phyloP scores from a whole-genome alignment of 345 rosid genomes.

The Eucalyptus pauciflora region DNA sequence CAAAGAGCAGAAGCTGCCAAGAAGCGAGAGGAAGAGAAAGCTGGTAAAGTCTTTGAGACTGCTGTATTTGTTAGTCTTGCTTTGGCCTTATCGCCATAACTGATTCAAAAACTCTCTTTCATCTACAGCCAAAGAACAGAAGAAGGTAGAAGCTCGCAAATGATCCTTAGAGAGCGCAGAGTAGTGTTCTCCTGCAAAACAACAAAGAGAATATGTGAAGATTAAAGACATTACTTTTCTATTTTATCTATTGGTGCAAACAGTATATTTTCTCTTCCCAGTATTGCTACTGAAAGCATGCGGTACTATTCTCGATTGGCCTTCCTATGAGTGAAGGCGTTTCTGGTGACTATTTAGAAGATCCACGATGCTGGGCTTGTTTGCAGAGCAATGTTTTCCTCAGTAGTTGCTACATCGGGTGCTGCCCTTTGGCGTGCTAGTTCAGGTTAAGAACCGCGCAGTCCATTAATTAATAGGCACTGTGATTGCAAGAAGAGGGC shows the following conservation, averaged over 20 bases:
- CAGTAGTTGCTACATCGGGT: background rate
- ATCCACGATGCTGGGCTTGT: background rate
- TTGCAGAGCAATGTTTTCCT: background rate
- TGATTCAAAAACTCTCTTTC: background rate
- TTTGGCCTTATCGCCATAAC: background rate
- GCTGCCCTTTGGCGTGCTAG: background rate
- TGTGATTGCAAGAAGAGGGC: background rate
- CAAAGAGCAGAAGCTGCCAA: background rate
- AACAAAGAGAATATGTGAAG: background rate
- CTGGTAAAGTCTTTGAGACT: background rate
- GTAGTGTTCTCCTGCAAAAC: background rate
- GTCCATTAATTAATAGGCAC: no score
- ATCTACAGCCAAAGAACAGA: slow-evolving; percentile 44
- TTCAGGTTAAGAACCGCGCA: background rate
- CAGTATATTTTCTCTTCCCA: background rate
- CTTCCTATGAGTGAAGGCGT: background rate
- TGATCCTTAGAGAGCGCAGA: slow-evolving; percentile 3
- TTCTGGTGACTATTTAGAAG: background rate
- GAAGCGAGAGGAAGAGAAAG: background rate
- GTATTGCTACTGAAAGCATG: background rate
- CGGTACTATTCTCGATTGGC: background rate
- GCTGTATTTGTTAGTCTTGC: background rate
- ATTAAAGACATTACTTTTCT: background rate
- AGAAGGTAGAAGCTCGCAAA: slow-evolving; percentile 54
- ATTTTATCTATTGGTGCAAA: background rate